These are phyloP conservation scores for Suillus americanus DNA, from an alignment of 768 basidiomycete genomes.

Conservation along the genomic window DNA sequence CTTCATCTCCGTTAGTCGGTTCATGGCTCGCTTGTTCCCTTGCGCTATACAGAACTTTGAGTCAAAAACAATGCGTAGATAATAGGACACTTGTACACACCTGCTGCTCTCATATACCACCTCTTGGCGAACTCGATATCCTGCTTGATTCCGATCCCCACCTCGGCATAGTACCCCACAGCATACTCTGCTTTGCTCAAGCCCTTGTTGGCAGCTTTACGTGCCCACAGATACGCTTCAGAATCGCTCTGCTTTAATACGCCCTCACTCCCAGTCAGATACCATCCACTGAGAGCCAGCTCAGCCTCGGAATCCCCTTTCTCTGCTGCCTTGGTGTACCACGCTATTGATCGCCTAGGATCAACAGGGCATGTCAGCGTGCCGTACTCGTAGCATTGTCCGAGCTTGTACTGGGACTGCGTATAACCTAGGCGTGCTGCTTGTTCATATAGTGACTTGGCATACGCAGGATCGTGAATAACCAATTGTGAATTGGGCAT, in stretches of 20 bases:
- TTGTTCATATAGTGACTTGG: conserved; percentile 84
- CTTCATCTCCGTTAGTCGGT: conserved; percentile 92
- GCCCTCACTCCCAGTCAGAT: conserved; percentile 92
- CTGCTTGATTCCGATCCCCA: conserved; percentile 96
- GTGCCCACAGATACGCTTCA: conserved; percentile 98
- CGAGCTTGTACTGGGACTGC: conserved; percentile 93
- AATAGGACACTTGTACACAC: conserved; percentile 45
- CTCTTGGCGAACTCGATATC: conserved; percentile 94
- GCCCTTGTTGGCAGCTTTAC: conserved; percentile 95
- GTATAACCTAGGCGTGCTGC: conserved; percentile 93
- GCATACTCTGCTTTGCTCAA: conserved; percentile 97
- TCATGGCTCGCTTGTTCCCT: conserved; percentile 98
- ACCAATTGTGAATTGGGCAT: conserved; percentile 64
- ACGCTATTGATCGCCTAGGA: conserved; percentile 91
- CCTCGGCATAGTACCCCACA: conserved; percentile 97
- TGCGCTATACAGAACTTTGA: conserved; percentile 59
- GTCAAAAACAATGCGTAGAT: background rate
- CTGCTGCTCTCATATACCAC: conserved; percentile 99
- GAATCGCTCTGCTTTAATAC: conserved; percentile 97
- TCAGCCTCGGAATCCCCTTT: conserved; percentile 95
- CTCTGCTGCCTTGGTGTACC: conserved; percentile 98
- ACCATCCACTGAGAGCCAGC: conserved; percentile 96
- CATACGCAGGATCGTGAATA: conserved; percentile 76
- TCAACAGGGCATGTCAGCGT: conserved; percentile 86
- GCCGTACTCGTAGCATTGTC: conserved; percentile 94